A percentile compares a stretch with the other conserved stretches of the same genome.
Conservation (phyloP, 495 filamentous ascomycete species). For the Durotheca rogersii region DNA sequence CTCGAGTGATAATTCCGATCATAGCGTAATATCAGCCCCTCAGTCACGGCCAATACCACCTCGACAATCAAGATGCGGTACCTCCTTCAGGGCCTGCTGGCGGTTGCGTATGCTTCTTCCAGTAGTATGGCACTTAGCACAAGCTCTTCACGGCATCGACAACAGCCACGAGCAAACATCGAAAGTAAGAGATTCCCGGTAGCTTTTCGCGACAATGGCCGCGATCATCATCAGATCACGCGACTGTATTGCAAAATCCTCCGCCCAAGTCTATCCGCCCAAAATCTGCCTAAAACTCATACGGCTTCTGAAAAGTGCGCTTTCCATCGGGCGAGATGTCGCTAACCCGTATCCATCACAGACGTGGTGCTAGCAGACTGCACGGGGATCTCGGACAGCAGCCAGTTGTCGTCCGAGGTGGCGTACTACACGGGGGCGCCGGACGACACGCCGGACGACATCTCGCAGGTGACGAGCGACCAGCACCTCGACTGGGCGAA, state of each 20-base stretch:
- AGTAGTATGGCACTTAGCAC: slow-evolving; percentile 1
- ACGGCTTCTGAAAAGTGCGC: too few species aligned
- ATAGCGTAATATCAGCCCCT: neutral
- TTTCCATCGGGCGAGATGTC: too few species aligned
- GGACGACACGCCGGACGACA: slow-evolving; percentile 31
- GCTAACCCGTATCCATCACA: slow-evolving; percentile 13
- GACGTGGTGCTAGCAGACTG: slow-evolving; percentile 24
- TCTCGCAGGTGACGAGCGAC: slow-evolving; percentile 36
- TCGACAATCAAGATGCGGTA: neutral
- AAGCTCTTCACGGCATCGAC: neutral
- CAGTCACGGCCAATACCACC: neutral
- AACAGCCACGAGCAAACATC: slow-evolving; percentile 2
- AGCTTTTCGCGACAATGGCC: neutral
- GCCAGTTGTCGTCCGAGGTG: slow-evolving; percentile 38
- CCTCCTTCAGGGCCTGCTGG: slow-evolving; percentile 4
- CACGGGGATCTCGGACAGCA: slow-evolving; percentile 4
- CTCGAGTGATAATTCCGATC: slow-evolving; percentile 1
- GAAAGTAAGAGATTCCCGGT: slow-evolving; percentile 20
- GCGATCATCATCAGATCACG: neutral
- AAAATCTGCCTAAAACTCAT: neutral
- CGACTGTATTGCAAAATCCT: neutral
- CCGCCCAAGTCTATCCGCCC: too few species aligned
- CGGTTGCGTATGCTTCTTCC: slow-evolving; percentile 9
- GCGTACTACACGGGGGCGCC: slow-evolving; percentile 37
- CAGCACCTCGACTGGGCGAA: slow-evolving; percentile 38